Evolutionary conservation across 495 filamentous ascomycete genomes (phyloP).

Genomic region (Zalerion maritima): DNA sequence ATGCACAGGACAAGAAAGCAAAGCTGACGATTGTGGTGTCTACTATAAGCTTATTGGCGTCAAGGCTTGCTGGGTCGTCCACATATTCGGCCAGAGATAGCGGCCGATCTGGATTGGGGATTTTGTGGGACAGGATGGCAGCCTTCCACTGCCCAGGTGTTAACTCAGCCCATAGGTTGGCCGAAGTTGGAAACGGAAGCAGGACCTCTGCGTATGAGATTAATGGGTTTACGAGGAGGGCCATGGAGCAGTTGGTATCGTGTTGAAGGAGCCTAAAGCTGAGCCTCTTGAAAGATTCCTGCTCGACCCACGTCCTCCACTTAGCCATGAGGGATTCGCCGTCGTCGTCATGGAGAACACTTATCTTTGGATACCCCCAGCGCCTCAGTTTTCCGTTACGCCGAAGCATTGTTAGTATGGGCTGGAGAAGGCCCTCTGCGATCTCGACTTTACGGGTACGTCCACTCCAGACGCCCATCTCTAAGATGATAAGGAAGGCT

Average conservation of each 20-base stretch:
- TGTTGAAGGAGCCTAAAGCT: constrained; percentile 37
- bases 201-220: constrained; percentile 37
- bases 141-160: constrained; percentile 19
- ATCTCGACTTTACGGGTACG: constrained; percentile 46
- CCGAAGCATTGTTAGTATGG: constrained; percentile 32
- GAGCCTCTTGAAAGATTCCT: constrained; percentile 42
- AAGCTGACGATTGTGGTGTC: too few relatives aligned
- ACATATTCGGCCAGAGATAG: constrained; percentile 5
- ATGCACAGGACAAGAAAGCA: too few relatives aligned
- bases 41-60: too few relatives aligned
- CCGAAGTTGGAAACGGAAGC: constrained; percentile 7
- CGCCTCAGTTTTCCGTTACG: constrained; percentile 13
- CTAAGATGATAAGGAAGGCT: constrained; percentile 31
- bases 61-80: too few relatives aligned
- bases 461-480: constrained; percentile 46
- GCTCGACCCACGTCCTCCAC: constrained; percentile 30
- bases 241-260: constrained; percentile 29
- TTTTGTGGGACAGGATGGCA: constrained; percentile 24
- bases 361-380: constrained; percentile 23
- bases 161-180: constrained; percentile 14
- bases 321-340: constrained; percentile 36
- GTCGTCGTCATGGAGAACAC: constrained; percentile 38
- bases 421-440: constrained; percentile 40
- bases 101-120: constrained; percentile 9
- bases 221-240: constrained; percentile 23